These are phyloP conservation scores for Melastoma malabathricum DNA, from an alignment of 345 rosid genomes.

Conservation along the genomic window DNA sequence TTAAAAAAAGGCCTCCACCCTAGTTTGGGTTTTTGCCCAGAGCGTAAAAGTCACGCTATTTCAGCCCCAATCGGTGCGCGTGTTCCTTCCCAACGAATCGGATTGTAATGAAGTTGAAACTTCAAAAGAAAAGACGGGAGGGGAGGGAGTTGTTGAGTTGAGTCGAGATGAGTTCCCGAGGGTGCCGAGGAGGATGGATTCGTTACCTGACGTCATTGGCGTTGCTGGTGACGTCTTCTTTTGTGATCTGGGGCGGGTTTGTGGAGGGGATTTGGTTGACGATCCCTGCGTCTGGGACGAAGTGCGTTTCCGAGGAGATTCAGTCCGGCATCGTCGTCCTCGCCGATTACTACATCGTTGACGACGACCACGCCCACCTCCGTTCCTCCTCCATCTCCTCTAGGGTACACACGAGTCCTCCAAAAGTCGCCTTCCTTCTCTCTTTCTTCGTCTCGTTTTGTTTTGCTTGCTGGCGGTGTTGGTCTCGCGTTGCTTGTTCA, in stretches of 20 bases:
- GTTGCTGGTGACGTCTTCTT: background rate
- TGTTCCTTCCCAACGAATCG: too few species aligned
- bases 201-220: background rate
- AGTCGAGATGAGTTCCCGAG: too few species aligned
- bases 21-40: too few species aligned
- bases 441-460: background rate
- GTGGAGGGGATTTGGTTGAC: constrained; percentile 67
- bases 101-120: too few species aligned
- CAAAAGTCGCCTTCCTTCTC: background rate
- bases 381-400: constrained; percentile 26
- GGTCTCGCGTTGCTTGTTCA: background rate
- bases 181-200: background rate
- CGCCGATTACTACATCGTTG: constrained; percentile 63
- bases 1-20: too few species aligned
- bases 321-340: constrained; percentile 68
- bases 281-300: constrained; percentile 69
- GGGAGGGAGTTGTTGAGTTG: too few species aligned
- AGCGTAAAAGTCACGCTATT: too few species aligned
- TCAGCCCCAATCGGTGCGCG: too few species aligned
- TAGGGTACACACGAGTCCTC: constrained; percentile 25
- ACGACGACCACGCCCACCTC: constrained; percentile 38
- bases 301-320: constrained; percentile 93
- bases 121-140: too few species aligned
- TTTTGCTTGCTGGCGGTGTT: background rate
- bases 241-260: background rate